These are phyloP conservation scores for Poterioochromonas sp. DNA, from an alignment of 352 stramenopile species.

Conservation along the genomic window DNA sequence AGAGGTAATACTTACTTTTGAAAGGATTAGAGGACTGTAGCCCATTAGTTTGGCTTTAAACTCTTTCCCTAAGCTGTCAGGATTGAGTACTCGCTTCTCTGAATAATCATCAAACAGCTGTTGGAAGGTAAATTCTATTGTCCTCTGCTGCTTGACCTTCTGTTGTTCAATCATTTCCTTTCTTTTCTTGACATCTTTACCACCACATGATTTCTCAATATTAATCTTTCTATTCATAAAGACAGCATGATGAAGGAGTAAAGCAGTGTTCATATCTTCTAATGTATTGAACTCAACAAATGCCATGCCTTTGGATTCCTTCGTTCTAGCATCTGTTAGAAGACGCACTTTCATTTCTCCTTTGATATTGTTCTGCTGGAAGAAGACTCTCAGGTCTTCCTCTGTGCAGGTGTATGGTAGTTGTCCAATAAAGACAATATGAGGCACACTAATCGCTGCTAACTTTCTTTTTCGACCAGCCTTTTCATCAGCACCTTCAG, in stretches of 20 bases:
- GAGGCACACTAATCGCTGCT: neutral
- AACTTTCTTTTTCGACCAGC: neutral
- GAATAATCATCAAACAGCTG: neutral
- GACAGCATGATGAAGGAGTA: neutral
- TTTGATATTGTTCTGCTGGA: neutral
- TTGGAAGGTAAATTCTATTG: neutral
- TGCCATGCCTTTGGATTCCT: neutral
- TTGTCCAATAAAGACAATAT: conserved; percentile 9
- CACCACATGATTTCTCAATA: conserved; percentile 17
- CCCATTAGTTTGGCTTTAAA: conserved; percentile 6
- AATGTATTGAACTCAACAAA: neutral
- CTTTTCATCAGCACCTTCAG: neutral
- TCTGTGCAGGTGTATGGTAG: neutral
- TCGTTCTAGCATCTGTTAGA: neutral
- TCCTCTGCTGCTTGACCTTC: neutral
- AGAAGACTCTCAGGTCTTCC: neutral
- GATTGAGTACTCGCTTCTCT: neutral
- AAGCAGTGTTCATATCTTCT: neutral
- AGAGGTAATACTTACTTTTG: neutral
- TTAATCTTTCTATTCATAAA: neutral
- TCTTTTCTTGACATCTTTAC: neutral
- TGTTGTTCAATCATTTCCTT: neutral
- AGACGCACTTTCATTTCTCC: neutral
- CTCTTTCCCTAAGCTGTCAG: neutral
- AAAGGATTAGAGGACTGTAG: neutral